Percentiles rank a stretch among this genome's conserved stretches.
phyloP scores from a whole-genome alignment of 768 basidiomycete genomes.

The Mycena sanguinolenta region DNA sequence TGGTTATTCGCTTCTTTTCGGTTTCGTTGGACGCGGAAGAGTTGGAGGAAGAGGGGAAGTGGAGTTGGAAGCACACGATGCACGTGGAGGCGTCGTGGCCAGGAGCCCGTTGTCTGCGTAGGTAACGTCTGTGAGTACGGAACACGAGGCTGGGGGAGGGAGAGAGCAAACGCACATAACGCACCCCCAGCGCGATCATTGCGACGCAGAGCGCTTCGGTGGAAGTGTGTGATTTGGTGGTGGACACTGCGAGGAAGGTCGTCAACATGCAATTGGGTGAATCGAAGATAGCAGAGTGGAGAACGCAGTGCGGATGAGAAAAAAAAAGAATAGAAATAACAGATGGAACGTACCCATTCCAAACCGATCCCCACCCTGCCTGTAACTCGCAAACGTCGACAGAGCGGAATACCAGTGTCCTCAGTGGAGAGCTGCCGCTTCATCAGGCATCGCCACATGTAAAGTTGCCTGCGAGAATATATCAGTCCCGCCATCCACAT shows the following conservation, averaged over 20 bases:
- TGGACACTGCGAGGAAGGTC: neutral
- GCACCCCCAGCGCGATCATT: conserved; percentile 44
- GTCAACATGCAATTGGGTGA: neutral
- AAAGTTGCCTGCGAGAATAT: conserved; percentile 40
- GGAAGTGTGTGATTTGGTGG: conserved; percentile 28
- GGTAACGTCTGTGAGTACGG: neutral
- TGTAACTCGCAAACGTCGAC: conserved; percentile 35
- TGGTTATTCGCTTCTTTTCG: neutral
- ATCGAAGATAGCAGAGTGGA: neutral
- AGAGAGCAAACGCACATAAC: conserved; percentile 39
- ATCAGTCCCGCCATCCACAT: neutral
- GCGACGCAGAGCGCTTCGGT: conserved; percentile 41
- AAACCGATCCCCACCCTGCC: conserved; percentile 39
- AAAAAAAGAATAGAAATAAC: too few species aligned
- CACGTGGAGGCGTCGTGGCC: conserved; percentile 36
- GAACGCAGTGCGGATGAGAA: too few species aligned
- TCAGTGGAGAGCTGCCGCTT: conserved; percentile 38
- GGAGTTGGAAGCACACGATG: too few species aligned
- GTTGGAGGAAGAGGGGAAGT: too few species aligned
- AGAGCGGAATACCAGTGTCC: conserved; percentile 30
- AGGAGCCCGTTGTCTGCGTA: conserved; percentile 45
- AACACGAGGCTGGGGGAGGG: neutral
- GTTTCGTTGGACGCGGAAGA: too few species aligned
- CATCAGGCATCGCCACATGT: conserved; percentile 44
- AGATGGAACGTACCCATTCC: conserved; percentile 27